These are phyloP conservation scores for Ophiostoma australiae DNA, from an alignment of 2,329 filamentous ascomycete species.

Conservation along the genomic window DNA sequence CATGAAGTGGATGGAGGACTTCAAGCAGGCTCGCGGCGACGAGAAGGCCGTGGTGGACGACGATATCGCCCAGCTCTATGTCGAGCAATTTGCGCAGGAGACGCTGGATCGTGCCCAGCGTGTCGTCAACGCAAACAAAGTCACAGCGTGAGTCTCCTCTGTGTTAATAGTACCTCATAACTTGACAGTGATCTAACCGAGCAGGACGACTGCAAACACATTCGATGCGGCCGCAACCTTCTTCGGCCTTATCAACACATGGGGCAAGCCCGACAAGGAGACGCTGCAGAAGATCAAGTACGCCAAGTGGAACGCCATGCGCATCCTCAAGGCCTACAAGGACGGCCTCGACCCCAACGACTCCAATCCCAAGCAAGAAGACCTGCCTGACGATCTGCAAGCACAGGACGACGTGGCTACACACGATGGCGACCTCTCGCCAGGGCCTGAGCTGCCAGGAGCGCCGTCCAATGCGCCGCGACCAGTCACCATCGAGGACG, in stretches of 20 bases:
- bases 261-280: conserved; percentile 70
- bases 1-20: conserved; percentile 73
- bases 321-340: conserved; percentile 86
- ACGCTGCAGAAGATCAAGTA: conserved; percentile 85
- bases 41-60: conserved; percentile 87
- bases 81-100: conserved; percentile 89
- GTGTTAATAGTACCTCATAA: background rate
- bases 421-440: conserved; percentile 51
- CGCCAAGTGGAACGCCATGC: conserved; percentile 89
- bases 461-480: conserved; percentile 31
- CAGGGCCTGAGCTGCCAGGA: conserved; percentile 28
- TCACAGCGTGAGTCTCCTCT: conserved; percentile 50
- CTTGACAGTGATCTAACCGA: background rate
- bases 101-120: conserved; percentile 81
- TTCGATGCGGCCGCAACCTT: conserved; percentile 92
- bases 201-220: conserved; percentile 76
- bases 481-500: conserved; percentile 50
- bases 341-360: conserved; percentile 88
- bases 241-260: conserved; percentile 80
- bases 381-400: conserved; percentile 48
- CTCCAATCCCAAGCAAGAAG: conserved; percentile 68
- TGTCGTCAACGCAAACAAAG: conserved; percentile 75
- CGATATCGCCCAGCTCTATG: conserved; percentile 78
- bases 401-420: conserved; percentile 47
- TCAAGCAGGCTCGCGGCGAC: conserved; percentile 65